A percentile compares a stretch with the other conserved stretches of the same genome.
Conservation (phyloP, 805 yeast species). For the Tetrapisispora arboricola region DNA sequence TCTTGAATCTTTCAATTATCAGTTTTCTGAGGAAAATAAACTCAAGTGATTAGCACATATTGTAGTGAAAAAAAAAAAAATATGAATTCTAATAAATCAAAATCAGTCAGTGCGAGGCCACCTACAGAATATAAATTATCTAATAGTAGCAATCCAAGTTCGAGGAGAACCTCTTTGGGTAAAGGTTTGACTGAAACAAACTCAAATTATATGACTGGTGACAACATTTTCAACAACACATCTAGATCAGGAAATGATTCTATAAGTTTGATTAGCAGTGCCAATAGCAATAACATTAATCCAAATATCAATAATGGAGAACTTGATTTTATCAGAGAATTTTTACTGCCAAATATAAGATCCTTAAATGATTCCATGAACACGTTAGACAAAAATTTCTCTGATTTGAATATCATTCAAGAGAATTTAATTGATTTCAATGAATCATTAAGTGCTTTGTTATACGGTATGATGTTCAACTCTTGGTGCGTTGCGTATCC, state of each 20-base stretch:
- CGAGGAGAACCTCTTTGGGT: slow-evolving; percentile 27
- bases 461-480: slow-evolving; percentile 73
- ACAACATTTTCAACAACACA: neutral
- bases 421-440: slow-evolving; percentile 55
- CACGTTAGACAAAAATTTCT: slow-evolving; percentile 50
- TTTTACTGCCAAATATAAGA: slow-evolving; percentile 34
- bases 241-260: slow-evolving; percentile 3
- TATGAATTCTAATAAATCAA: slow-evolving; percentile 13
- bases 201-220: neutral
- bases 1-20: too few relatives aligned
- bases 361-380: slow-evolving; percentile 40
- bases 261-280: slow-evolving; percentile 1
- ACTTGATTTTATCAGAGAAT: slow-evolving; percentile 23
- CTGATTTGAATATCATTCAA: slow-evolving; percentile 49
- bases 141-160: slow-evolving; percentile 30
- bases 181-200: slow-evolving; percentile 5
- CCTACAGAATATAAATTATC: slow-evolving; percentile 33
- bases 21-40: too few relatives aligned
- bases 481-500: slow-evolving; percentile 80
- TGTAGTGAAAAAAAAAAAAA: neutral
- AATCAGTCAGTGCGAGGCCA: slow-evolving; percentile 9
- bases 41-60: too few relatives aligned
- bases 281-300: slow-evolving; percentile 5
- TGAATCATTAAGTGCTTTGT: slow-evolving; percentile 65
- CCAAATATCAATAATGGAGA: neutral